These are phyloP conservation scores for Canavalia ensiformis DNA, from an alignment of 306 rosid species.

Conservation along the genomic window DNA sequence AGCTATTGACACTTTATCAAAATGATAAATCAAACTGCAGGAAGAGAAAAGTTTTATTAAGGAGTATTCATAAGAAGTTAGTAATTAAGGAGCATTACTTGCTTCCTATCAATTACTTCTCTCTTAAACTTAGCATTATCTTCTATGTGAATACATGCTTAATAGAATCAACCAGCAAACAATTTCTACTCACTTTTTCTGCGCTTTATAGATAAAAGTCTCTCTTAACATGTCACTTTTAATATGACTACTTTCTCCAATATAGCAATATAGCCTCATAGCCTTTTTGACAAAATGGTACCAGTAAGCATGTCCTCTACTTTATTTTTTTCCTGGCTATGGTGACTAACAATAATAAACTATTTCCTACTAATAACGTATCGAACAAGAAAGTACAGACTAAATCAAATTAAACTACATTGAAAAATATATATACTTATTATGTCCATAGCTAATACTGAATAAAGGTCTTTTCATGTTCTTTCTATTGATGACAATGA, in stretches of 20 bases:
- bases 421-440: not conserved
- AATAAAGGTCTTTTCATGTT: not conserved
- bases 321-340: not conserved
- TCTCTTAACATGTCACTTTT: not conserved
- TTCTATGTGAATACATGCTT: not conserved
- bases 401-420: not conserved
- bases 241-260: not conserved
- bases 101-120: not conserved
- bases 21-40: conserved; percentile 4
- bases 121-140: not conserved
- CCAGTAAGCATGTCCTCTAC: too few species aligned
- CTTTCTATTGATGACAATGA: not conserved
- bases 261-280: not conserved
- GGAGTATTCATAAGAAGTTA: too few species aligned
- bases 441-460: not conserved
- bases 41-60: not conserved
- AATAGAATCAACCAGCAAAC: not conserved
- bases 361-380: not conserved
- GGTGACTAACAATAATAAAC: not conserved
- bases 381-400: not conserved
- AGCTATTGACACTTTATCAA: not conserved
- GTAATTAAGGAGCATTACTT: not conserved
- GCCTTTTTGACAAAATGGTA: conserved; percentile 5
- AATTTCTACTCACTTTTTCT: not conserved
- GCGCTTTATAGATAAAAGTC: not conserved